phyloP scores from a whole-genome alignment of 1,139 yeast species.

The Saccharomyces hybrid region DNA sequence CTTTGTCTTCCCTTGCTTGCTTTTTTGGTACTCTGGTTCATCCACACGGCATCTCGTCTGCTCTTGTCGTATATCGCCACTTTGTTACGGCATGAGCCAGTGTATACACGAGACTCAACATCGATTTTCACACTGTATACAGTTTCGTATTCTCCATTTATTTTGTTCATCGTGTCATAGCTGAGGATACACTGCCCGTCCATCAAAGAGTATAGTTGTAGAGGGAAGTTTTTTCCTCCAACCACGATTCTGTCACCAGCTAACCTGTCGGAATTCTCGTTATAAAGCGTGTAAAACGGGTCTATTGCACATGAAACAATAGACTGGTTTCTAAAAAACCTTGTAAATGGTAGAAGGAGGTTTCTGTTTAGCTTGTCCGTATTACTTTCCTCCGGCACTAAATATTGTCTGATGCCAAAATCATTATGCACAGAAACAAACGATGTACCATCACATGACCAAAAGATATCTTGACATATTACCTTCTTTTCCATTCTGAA shows the following conservation, averaged over 20 bases:
- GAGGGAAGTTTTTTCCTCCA: constrained; percentile 20
- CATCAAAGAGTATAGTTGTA: constrained; percentile 12
- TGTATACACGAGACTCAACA: constrained; percentile 13
- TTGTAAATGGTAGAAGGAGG: constrained; percentile 19
- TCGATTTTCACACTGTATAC: constrained; percentile 19
- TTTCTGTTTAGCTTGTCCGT: background rate
- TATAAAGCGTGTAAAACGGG: constrained; percentile 25
- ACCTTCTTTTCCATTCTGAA: background rate
- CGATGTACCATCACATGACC: constrained; percentile 32
- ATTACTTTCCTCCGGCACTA: constrained; percentile 18
- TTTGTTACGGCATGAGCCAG: constrained; percentile 24
- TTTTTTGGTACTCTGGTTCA: constrained; percentile 9
- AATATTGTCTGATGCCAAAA: constrained; percentile 28
- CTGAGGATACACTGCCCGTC: constrained; percentile 6
- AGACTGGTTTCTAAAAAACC: constrained; percentile 23
- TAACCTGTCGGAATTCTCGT: constrained; percentile 6
- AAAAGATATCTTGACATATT: constrained; percentile 22
- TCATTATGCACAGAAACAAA: constrained; percentile 28
- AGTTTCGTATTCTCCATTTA: constrained; percentile 19
- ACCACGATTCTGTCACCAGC: constrained; percentile 10
- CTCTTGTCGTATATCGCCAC: constrained; percentile 21
- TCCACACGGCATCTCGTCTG: constrained; percentile 18
- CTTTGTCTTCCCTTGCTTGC: constrained; percentile 8
- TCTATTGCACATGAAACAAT: constrained; percentile 21
- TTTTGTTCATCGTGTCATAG: constrained; percentile 17